Percentiles rank a stretch among this genome's conserved stretches.
Conservation (phyloP, 2,329 filamentous ascomycete genomes). For the Penicillium sp. region DNA sequence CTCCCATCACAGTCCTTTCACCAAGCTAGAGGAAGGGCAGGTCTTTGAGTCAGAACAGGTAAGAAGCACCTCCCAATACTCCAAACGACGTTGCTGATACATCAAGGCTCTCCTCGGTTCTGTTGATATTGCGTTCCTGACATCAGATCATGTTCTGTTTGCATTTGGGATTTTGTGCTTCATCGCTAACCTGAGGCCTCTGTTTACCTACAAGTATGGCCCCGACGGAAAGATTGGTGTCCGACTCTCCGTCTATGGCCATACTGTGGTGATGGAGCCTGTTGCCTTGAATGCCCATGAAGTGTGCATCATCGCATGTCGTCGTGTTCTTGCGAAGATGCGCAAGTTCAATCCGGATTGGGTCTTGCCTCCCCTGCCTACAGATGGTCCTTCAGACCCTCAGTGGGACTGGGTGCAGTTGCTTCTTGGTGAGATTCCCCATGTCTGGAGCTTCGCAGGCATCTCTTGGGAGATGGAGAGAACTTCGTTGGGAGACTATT, state of each 20-base stretch:
- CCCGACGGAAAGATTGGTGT: conserved; percentile 13
- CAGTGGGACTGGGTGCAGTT: conserved; percentile 29
- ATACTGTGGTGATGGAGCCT: conserved; percentile 19
- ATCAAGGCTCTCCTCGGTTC: neutral
- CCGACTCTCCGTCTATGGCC: conserved; percentile 29
- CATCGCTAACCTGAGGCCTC: conserved; percentile 23
- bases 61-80: neutral
- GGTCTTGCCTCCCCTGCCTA: conserved; percentile 27
- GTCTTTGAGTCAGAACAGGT: neutral
- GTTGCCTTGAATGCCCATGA: conserved; percentile 8
- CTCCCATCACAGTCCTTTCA: neutral
- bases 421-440: conserved; percentile 23
- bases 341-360: conserved; percentile 22
- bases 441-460: neutral
- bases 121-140: neutral
- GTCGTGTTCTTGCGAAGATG: conserved; percentile 26
- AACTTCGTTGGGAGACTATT: no score
- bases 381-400: conserved; percentile 7
- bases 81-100: neutral
- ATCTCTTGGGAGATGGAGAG: conserved; percentile 10
- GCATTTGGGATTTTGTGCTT: conserved; percentile 30
- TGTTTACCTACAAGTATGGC: conserved; percentile 22
- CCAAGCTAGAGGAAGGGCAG: neutral
- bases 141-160: conserved; percentile 20
- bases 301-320: conserved; percentile 26